Evolutionary conservation across 306 rosid genomes (phyloP).

Genomic region (Quercus ilex): DNA sequence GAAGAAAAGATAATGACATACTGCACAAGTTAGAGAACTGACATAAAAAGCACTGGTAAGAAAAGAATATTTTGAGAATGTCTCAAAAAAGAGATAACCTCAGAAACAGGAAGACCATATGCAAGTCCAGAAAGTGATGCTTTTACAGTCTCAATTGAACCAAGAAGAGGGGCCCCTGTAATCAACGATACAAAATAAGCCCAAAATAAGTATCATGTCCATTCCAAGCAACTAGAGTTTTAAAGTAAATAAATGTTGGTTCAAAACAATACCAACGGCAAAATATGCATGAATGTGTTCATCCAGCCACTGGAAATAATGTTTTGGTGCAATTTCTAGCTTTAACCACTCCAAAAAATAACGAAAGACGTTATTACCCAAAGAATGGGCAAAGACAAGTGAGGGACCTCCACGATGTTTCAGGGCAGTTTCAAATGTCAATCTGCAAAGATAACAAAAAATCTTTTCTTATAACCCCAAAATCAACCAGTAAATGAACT

Average conservation of each 20-base stretch:
- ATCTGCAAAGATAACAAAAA: conserved; percentile 43
- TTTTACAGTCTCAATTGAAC: conserved; percentile 79
- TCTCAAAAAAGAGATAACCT: conserved; percentile 49
- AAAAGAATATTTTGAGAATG: not conserved
- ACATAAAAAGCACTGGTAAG: conserved; percentile 6
- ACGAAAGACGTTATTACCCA: conserved; percentile 87
- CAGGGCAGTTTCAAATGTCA: conserved; percentile 88
- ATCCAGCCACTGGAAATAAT: conserved; percentile 78
- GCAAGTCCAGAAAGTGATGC: conserved; percentile 90
- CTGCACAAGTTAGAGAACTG: conserved; percentile 16
- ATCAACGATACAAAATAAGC: conserved; percentile 27
- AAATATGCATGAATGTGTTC: conserved; percentile 95
- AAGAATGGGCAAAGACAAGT: conserved; percentile 89
- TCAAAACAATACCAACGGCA: conserved; percentile 77
- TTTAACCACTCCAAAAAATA: conserved; percentile 99
- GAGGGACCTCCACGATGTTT: conserved; percentile 99
- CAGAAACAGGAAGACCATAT: conserved; percentile 90
- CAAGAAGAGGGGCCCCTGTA: conserved; percentile 89
- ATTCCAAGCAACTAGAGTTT: conserved; percentile 8
- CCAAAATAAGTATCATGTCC: conserved; percentile 20
- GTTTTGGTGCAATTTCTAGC: conserved; percentile 95
- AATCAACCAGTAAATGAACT: too few species aligned
- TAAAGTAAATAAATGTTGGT: not conserved
- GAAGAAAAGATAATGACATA: conserved; percentile 8
- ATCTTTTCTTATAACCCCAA: not conserved